Evolutionary conservation across 352 stramenopile genomes (phyloP), one percentile per base, ranked within the genome.

Genomic region (Pelagophyceae sp.): DNA sequence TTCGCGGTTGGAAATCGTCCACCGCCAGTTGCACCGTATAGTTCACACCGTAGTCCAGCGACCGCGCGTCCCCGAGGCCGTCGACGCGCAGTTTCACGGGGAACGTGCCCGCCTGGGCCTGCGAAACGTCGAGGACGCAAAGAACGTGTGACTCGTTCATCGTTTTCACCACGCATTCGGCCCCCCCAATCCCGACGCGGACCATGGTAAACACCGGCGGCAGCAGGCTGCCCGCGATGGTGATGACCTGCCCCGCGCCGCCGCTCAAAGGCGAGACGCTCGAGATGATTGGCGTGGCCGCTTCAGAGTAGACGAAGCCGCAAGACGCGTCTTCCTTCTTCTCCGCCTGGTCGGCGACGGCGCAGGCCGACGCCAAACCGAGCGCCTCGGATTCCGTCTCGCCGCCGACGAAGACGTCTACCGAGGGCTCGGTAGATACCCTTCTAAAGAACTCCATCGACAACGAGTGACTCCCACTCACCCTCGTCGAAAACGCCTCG

Each of bases 391-490:
- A 54, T 1, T 37, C 61, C 11, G 11, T 54, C 45, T 54, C 45
- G 45, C 11, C 11, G 33, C 67, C 67, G 5, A 74, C 37, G 67
- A 0, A 17, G 35, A 74, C 67, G 67, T 29, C 38, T 33, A 74
- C 38, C 5, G 33, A 1, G 17, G 67, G 35, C 25, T 51, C 67
- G 35, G 35, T 54, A 37, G 67, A 17, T 1, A 72, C 29, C 40
- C 51, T 61, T 19, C 76, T 29, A 51, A 80, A 80, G 70, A 80
- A 80, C 45, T 80, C 76, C 38, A 74, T 76, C 1, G 67, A 77
- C 2, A 80, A 51, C 27, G 45, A 67, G 38, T 64, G 50, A 5
- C n/a, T 69, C 38, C 75, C 58, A 1, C 15, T 33, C 27, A 70
- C 75, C 15, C 45, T 35, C 25, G 76, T 79, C 3, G 35, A 38